Conservation (phyloP, 257 asterid species). For the Scutellaria minor region DNA sequence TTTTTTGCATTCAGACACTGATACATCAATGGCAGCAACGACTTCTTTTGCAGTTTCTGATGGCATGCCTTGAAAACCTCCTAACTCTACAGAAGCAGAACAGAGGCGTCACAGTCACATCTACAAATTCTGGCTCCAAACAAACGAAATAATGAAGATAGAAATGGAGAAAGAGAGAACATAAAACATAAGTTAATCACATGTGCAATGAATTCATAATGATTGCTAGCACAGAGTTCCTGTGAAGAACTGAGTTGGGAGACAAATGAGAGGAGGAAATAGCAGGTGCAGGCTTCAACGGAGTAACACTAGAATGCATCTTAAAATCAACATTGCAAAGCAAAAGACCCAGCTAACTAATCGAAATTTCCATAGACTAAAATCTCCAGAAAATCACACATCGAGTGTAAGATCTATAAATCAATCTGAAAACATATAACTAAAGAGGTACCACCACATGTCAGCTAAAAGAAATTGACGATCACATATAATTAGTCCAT, state of each 20-base stretch:
- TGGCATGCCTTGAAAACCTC: slow-evolving; percentile 50
- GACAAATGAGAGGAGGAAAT: not conserved
- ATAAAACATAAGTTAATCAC: slow-evolving; percentile 13
- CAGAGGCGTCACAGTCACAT: slow-evolving; percentile 31
- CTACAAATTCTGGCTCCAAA: slow-evolving; percentile 26
- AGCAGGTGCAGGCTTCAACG: slow-evolving; percentile 10
- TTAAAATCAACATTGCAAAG: not conserved
- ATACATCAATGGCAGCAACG: slow-evolving; percentile 52
- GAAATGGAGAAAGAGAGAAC: not conserved
- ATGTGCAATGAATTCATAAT: slow-evolving; percentile 2
- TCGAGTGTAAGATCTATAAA: not conserved
- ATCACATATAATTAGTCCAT: slow-evolving; percentile 13
- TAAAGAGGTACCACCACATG: not conserved
- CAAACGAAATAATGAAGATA: slow-evolving; percentile 17
- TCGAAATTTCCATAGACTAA: not conserved
- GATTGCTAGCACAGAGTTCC: slow-evolving; percentile 6
- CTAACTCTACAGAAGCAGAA: slow-evolving; percentile 32
- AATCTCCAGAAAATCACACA: slow-evolving; percentile 21
- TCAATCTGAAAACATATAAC: not conserved
- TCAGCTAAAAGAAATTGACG: slow-evolving; percentile 12
- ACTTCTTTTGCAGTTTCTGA: slow-evolving; percentile 59
- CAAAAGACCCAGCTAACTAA: not conserved
- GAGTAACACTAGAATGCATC: slow-evolving; percentile 26
- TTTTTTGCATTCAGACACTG: slow-evolving; percentile 53
- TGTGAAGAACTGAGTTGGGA: slow-evolving; percentile 14